These are phyloP conservation scores for Cercospora zeina DNA, from an alignment of 2,329 filamentous ascomycete species.

Conservation along the genomic window DNA sequence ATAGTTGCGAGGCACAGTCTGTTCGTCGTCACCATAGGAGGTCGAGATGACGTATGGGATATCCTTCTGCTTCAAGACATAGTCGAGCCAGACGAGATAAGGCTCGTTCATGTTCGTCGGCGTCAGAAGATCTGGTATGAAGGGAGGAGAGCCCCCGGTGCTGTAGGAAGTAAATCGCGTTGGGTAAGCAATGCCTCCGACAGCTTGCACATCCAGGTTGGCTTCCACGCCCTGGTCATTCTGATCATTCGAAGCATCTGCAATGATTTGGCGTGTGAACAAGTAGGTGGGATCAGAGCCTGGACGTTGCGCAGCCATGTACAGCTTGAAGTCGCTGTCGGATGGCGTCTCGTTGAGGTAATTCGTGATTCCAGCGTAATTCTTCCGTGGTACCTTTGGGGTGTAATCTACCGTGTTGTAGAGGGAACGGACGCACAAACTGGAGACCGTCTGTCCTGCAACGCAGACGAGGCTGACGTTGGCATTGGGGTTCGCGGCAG, in stretches of 20 bases:
- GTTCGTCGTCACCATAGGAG: slow-evolving; percentile 67
- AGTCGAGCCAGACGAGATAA: slow-evolving; percentile 62
- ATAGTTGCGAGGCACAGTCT: slow-evolving; percentile 61
- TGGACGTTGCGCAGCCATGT: slow-evolving; percentile 20
- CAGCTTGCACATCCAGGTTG: slow-evolving; percentile 58
- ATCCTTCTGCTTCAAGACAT: slow-evolving; percentile 55
- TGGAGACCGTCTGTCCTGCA: slow-evolving; percentile 45
- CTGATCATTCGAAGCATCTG: slow-evolving; percentile 58
- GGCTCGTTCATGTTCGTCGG: slow-evolving; percentile 63
- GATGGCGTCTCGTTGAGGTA: slow-evolving; percentile 48
- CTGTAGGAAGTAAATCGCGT: slow-evolving; percentile 60
- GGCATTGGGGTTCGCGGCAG: slow-evolving; percentile 1
- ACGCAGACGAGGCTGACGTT: slow-evolving; percentile 20
- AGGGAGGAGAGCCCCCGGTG: slow-evolving; percentile 55
- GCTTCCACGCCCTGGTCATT: slow-evolving; percentile 55
- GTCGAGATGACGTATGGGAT: slow-evolving; percentile 64
- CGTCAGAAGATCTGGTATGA: slow-evolving; percentile 50
- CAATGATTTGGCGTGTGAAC: slow-evolving; percentile 57
- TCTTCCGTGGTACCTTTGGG: slow-evolving; percentile 35
- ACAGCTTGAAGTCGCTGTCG: slow-evolving; percentile 26
- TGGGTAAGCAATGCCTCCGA: slow-evolving; percentile 38
- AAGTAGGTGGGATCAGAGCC: slow-evolving; percentile 25
- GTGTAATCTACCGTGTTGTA: slow-evolving; percentile 50
- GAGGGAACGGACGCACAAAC: slow-evolving; percentile 54
- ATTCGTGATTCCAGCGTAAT: slow-evolving; percentile 45